Evolutionary conservation across 306 rosid species (phyloP).

Genomic region (Benincasa hispida): DNA sequence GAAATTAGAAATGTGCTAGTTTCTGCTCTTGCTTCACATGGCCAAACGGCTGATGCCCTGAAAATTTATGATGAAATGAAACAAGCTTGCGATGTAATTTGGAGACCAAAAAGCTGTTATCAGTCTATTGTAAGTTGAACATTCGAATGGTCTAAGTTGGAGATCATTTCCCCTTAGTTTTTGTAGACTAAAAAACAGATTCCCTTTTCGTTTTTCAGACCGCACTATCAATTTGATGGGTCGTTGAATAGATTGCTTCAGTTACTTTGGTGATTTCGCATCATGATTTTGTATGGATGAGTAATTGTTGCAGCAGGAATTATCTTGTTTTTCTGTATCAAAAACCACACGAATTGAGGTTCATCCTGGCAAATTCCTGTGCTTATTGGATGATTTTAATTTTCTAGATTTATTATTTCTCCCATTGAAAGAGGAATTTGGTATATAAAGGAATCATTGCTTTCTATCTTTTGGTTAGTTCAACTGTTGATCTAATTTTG

Average conservation of each 20-base stretch:
- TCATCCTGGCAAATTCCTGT: not conserved
- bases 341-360: constrained; percentile 54
- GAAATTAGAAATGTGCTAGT: constrained; percentile 70
- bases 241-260: constrained; percentile 39
- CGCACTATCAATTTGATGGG: constrained; percentile 32
- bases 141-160: not conserved
- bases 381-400: not conserved
- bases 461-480: constrained; percentile 20
- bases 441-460: not conserved
- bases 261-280: constrained; percentile 43
- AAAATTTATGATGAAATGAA: constrained; percentile 43
- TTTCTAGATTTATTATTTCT: not conserved
- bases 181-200: not conserved
- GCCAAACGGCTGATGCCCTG: constrained; percentile 48
- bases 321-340: constrained; percentile 52
- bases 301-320: constrained; percentile 59
- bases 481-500: constrained; percentile 46
- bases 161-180: not conserved
- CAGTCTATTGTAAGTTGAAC: constrained; percentile 43
- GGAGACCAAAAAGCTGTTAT: constrained; percentile 67
- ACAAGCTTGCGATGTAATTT: constrained; percentile 39
- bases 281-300: constrained; percentile 39
- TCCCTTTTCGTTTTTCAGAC: constrained; percentile 26
- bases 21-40: constrained; percentile 56
- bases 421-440: not conserved